A percentile compares a stretch with the other conserved stretches of the same genome.
Conservation (phyloP, 2,329 filamentous ascomycete species). For the Fusarium chuoi region DNA sequence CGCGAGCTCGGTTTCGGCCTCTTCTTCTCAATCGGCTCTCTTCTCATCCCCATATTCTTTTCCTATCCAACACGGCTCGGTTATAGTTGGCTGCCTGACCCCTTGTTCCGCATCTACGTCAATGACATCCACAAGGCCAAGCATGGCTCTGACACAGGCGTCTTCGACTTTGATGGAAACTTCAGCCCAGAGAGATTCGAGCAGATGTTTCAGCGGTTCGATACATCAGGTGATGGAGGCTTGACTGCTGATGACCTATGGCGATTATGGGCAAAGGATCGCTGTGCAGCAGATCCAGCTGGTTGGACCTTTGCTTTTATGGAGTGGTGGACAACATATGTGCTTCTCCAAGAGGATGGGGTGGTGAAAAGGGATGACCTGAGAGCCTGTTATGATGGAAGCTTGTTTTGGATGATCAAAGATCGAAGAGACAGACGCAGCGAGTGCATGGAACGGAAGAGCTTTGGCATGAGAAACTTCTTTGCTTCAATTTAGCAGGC, state of each 20-base stretch:
- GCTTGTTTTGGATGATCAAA: constrained; percentile 36
- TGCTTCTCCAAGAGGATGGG: constrained; percentile 65
- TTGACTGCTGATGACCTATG: constrained; percentile 51
- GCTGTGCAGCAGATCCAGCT: constrained; percentile 40
- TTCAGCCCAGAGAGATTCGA: constrained; percentile 61
- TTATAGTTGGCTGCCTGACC: constrained; percentile 51
- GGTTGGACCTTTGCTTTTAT: constrained; percentile 33
- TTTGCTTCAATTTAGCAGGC: background rate
- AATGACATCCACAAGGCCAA: constrained; percentile 55
- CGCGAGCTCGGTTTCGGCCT: constrained; percentile 53
- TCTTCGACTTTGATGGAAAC: constrained; percentile 60
- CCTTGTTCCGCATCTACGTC: constrained; percentile 52
- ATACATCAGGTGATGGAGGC: constrained; percentile 47
- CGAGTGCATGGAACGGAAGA: background rate
- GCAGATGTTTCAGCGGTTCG: constrained; percentile 61
- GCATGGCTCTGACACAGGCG: constrained; percentile 58
- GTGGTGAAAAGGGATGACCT: constrained; percentile 65
- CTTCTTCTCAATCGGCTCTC: constrained; percentile 52
- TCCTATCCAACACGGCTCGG: constrained; percentile 54
- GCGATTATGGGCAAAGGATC: constrained; percentile 52
- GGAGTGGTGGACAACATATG: constrained; percentile 55
- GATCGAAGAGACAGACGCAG: constrained; percentile 6
- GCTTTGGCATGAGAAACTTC: constrained; percentile 20
- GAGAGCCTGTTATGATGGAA: constrained; percentile 40
- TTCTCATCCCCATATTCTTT: constrained; percentile 56